A percentile compares a stretch with the other conserved stretches of the same genome.
phyloP scores from a whole-genome alignment of 257 asterid genomes.

The Petrea volubilis region DNA sequence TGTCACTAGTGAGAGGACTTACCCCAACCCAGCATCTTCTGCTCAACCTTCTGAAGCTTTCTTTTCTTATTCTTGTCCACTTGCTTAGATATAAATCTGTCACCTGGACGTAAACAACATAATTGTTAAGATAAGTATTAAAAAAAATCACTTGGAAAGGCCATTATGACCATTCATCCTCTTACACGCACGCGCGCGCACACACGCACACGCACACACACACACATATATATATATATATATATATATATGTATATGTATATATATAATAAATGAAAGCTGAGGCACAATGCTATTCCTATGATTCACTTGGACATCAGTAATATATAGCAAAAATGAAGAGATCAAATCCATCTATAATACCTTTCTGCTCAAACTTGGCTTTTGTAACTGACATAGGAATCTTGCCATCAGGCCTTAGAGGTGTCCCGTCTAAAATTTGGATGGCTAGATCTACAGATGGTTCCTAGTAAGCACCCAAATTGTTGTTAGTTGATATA shows the following conservation, averaged over 20 bases:
- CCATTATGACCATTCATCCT: constrained; percentile 14
- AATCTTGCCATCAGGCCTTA: constrained; percentile 72
- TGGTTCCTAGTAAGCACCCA: constrained; percentile 64
- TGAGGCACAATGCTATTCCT: background rate
- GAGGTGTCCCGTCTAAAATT: constrained; percentile 86
- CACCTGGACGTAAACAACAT: constrained; percentile 54
- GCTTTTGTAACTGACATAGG: constrained; percentile 84
- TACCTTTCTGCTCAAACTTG: constrained; percentile 95
- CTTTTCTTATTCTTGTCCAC: constrained; percentile 87
- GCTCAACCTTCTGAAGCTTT: constrained; percentile 84
- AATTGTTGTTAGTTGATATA: constrained; percentile 1
- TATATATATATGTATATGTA: too few species aligned
- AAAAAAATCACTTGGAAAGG: background rate
- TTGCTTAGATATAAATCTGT: constrained; percentile 74
- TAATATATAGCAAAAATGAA: constrained; percentile 23
- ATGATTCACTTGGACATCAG: background rate
- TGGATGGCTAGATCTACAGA: constrained; percentile 88
- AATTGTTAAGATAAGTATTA: background rate
- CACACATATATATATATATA: too few species aligned
- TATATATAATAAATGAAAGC: constrained; percentile 13
- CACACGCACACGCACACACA: too few species aligned
- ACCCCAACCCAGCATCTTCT: constrained; percentile 99
- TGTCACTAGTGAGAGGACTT: constrained; percentile 29
- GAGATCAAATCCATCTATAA: background rate
- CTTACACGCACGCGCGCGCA: too few species aligned